These are phyloP conservation scores for Boletus sp. DNA, from an alignment of 1,284 basidiomycete species.

Conservation along the genomic window DNA sequence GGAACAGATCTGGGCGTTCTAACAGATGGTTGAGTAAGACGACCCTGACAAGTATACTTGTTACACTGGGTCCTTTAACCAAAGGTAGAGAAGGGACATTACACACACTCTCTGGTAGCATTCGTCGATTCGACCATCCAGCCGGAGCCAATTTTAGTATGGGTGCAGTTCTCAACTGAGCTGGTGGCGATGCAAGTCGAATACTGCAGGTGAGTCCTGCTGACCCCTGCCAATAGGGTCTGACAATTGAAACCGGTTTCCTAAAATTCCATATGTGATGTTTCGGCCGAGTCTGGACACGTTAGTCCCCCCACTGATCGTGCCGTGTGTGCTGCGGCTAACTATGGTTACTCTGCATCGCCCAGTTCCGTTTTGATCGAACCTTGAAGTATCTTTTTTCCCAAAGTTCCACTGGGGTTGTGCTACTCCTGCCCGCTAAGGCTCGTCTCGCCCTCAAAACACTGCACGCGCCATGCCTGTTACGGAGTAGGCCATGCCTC, in stretches of 20 bases:
- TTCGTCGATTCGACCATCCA: slow-evolving; percentile 20
- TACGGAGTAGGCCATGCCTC: slow-evolving; percentile 1
- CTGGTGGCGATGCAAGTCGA: slow-evolving; percentile 26
- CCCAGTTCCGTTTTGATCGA: slow-evolving; percentile 33
- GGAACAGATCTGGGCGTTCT: slow-evolving; percentile 26
- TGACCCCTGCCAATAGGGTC: slow-evolving; percentile 11
- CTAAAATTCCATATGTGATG: slow-evolving; percentile 8
- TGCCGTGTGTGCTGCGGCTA: slow-evolving; percentile 6
- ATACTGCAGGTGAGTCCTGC: slow-evolving; percentile 9
- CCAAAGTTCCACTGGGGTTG: slow-evolving; percentile 12
- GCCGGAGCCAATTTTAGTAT: slow-evolving; percentile 19
- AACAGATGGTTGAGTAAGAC: slow-evolving; percentile 17
- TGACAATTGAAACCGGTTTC: slow-evolving; percentile 22
- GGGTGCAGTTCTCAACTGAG: slow-evolving; percentile 16
- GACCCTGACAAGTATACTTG: slow-evolving; percentile 29
- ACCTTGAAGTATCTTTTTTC: slow-evolving; percentile 15
- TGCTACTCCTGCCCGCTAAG: slow-evolving; percentile 8
- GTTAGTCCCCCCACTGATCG: slow-evolving; percentile 6
- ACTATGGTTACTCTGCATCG: slow-evolving; percentile 25
- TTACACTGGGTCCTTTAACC: slow-evolving; percentile 25
- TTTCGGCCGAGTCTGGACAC: slow-evolving; percentile 11
- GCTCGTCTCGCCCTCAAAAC: slow-evolving; percentile 10
- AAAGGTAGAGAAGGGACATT: slow-evolving; percentile 26
- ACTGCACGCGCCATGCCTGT: slow-evolving; percentile 7
- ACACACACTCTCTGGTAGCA: slow-evolving; percentile 8